These are phyloP conservation scores for Arctium minus DNA, from an alignment of 129 eudicot genomes.

Conservation along the genomic window DNA sequence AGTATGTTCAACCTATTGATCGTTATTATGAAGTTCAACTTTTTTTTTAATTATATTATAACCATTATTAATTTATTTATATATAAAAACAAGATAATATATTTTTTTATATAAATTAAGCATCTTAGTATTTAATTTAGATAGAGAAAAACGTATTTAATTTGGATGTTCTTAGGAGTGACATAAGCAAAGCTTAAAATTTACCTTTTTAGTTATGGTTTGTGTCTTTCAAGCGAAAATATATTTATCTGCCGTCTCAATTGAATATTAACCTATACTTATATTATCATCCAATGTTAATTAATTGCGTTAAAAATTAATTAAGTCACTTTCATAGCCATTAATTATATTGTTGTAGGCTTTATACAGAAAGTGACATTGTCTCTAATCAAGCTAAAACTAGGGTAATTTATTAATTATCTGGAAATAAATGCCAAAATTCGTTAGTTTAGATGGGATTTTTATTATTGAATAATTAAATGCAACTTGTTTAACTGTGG, in stretches of 20 bases:
- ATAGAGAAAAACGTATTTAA: too few species aligned
- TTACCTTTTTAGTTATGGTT: background rate
- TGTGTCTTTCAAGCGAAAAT: slow-evolving; percentile 3
- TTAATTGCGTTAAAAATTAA: background rate
- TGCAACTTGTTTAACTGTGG: slow-evolving; percentile 7
- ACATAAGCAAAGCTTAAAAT: too few species aligned
- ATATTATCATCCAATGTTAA: background rate
- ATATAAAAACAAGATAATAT: too few species aligned
- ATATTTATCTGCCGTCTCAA: background rate
- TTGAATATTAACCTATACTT: background rate
- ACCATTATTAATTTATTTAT: too few species aligned
- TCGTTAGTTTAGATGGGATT: background rate
- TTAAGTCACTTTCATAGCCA: slow-evolving; percentile 19
- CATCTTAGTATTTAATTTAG: too few species aligned
- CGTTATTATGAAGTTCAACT: too few species aligned
- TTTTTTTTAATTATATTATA: too few species aligned
- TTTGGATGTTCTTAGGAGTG: too few species aligned
- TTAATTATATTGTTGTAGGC: slow-evolving; percentile 5
- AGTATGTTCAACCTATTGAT: too few species aligned
- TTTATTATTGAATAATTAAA: background rate
- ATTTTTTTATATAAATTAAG: too few species aligned
- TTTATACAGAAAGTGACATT: slow-evolving; percentile 10
- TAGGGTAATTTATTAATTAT: background rate
- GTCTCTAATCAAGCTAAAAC: background rate
- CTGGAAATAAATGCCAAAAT: slow-evolving; percentile 8